phyloP scores from a whole-genome alignment of 2,329 filamentous ascomycete genomes.

The Penicillium sp. region DNA sequence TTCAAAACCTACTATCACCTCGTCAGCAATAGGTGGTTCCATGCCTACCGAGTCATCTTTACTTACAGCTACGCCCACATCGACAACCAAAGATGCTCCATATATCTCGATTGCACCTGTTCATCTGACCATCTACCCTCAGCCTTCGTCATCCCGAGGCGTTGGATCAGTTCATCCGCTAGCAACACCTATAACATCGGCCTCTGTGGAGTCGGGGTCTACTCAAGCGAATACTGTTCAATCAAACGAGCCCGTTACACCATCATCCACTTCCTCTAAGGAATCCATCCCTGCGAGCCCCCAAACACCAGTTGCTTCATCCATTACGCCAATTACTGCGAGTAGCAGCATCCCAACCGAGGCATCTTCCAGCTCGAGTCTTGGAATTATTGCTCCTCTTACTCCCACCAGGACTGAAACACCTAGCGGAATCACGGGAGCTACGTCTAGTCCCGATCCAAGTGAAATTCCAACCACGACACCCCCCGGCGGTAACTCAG shows the following conservation, averaged over 20 bases:
- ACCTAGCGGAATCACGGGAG: background rate
- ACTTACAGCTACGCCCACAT: background rate
- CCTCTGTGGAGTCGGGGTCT: background rate
- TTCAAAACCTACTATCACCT: background rate
- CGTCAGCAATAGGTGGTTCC: background rate
- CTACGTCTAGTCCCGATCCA: background rate
- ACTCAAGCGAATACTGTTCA: background rate
- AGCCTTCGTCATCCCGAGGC: background rate
- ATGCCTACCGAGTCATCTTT: background rate
- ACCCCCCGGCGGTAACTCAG: background rate
- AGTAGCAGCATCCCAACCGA: background rate
- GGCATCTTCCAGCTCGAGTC: background rate
- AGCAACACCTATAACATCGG: background rate
- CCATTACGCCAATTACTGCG: background rate
- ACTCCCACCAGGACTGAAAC: background rate
- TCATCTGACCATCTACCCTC: background rate
- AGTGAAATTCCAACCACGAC: background rate
- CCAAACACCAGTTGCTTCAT: background rate
- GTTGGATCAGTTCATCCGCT: background rate
- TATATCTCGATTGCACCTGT: background rate
- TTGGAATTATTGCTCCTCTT: background rate
- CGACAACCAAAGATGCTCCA: background rate
- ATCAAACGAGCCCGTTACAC: background rate
- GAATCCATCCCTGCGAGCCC: background rate
- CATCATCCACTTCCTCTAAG: background rate